phyloP scores from a whole-genome alignment of 1,284 basidiomycete species.

The Sutorius eximius region DNA sequence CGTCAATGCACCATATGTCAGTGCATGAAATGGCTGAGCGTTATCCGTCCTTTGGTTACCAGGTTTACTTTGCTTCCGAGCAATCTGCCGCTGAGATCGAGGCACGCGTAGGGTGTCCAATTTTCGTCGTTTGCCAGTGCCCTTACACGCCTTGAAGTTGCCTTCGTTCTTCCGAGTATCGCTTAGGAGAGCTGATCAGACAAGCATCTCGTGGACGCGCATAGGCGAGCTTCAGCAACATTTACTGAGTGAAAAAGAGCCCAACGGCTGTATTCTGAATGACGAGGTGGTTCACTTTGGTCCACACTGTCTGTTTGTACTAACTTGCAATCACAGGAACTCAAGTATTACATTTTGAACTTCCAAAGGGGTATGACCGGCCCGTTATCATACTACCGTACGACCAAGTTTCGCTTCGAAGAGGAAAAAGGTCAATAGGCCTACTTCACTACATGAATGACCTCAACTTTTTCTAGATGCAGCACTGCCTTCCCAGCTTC shows the following conservation, averaged over 20 bases:
- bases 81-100: constrained; percentile 54
- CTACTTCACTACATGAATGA: background rate
- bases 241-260: constrained; percentile 6
- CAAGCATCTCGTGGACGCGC: background rate
- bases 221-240: constrained; percentile 8
- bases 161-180: constrained; percentile 17
- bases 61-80: constrained; percentile 57
- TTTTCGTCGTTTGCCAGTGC: background rate
- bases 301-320: background rate
- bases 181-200: constrained; percentile 6
- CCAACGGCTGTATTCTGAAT: constrained; percentile 19
- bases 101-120: constrained; percentile 41
- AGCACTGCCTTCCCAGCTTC: constrained; percentile 46
- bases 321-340: constrained; percentile 42
- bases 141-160: constrained; percentile 17
- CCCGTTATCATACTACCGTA: constrained; percentile 71
- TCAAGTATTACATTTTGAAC: constrained; percentile 47
- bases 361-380: constrained; percentile 59
- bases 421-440: constrained; percentile 56
- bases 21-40: constrained; percentile 49
- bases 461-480: constrained; percentile 12
- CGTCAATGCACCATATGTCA: constrained; percentile 46
- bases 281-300: constrained; percentile 17
- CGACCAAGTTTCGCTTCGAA: constrained; percentile 51
- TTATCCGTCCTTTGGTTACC: constrained; percentile 62